Evolutionary conservation across 2,329 filamentous ascomycete genomes (phyloP).

Genomic region (Fusarium tanahbumbuense): DNA sequence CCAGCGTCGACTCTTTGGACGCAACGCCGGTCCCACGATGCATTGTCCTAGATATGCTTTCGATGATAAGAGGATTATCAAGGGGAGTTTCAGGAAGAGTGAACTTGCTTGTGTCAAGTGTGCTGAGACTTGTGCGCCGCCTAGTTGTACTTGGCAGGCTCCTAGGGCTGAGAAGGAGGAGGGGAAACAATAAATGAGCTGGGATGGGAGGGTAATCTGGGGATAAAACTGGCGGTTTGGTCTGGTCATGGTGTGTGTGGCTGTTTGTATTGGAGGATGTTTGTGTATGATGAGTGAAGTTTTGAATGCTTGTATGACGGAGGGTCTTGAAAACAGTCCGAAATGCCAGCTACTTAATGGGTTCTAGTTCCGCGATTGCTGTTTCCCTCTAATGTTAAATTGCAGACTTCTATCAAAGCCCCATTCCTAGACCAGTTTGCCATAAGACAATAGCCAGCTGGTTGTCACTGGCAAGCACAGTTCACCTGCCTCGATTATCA

Average conservation of each 20-base stretch:
- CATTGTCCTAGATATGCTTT: constrained; percentile 44
- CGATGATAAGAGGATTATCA: constrained; percentile 45
- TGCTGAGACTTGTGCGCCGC: constrained; percentile 45
- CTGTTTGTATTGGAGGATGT: neutral
- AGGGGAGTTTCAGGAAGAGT: constrained; percentile 42
- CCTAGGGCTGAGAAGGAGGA: constrained; percentile 31
- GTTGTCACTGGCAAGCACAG: too few relatives aligned
- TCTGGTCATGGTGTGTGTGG: neutral
- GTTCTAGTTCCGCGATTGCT: too few relatives aligned
- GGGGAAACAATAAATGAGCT: neutral
- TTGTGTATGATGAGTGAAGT: neutral
- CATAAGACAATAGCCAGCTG: neutral
- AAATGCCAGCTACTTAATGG: too few relatives aligned
- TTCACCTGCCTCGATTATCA: neutral
- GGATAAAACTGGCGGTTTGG: neutral
- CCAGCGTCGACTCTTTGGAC: constrained; percentile 44
- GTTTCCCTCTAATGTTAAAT: too few relatives aligned
- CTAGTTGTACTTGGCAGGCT: constrained; percentile 45
- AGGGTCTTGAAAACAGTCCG: too few relatives aligned
- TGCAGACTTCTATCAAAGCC: too few relatives aligned
- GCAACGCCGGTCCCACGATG: constrained; percentile 39
- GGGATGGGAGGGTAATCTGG: neutral
- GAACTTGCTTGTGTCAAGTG: constrained; percentile 45
- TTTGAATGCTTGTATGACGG: too few relatives aligned
- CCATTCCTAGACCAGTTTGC: too few relatives aligned